Conservation (phyloP, 441 rosid species). For the Populus hybrid region DNA sequence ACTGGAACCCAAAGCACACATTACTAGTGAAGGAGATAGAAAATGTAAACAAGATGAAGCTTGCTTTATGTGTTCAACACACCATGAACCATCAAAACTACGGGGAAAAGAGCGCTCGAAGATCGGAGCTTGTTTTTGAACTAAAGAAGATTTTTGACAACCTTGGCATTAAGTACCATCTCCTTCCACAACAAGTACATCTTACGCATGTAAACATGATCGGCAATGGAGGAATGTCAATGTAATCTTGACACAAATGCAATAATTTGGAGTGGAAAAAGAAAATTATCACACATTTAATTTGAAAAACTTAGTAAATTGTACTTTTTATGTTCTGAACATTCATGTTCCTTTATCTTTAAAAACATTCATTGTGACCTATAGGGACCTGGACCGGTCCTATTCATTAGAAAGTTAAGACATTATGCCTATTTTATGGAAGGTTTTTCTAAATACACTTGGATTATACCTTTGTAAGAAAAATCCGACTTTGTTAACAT, state of each 20-base stretch:
- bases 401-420: too few relatives aligned
- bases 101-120: constrained; percentile 36
- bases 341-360: too few relatives aligned
- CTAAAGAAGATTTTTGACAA: constrained; percentile 44
- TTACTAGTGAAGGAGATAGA: constrained; percentile 42
- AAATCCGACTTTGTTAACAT: too few relatives aligned
- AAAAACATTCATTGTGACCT: too few relatives aligned
- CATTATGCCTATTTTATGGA: too few relatives aligned
- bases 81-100: constrained; percentile 53
- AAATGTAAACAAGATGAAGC: constrained; percentile 40
- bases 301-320: too few relatives aligned
- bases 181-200: constrained; percentile 45
- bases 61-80: constrained; percentile 33
- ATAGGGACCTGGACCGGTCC: too few relatives aligned
- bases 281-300: too few relatives aligned
- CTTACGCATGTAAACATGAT: constrained; percentile 7
- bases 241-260: background rate
- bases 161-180: constrained; percentile 35
- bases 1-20: constrained; percentile 42
- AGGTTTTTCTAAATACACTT: too few relatives aligned
- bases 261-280: too few relatives aligned
- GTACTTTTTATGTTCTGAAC: too few relatives aligned
- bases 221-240: background rate
- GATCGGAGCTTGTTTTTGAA: constrained; percentile 43
- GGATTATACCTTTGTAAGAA: too few relatives aligned